phyloP scores from a whole-genome alignment of 768 basidiomycete species.

The Russula ochroleuca region DNA sequence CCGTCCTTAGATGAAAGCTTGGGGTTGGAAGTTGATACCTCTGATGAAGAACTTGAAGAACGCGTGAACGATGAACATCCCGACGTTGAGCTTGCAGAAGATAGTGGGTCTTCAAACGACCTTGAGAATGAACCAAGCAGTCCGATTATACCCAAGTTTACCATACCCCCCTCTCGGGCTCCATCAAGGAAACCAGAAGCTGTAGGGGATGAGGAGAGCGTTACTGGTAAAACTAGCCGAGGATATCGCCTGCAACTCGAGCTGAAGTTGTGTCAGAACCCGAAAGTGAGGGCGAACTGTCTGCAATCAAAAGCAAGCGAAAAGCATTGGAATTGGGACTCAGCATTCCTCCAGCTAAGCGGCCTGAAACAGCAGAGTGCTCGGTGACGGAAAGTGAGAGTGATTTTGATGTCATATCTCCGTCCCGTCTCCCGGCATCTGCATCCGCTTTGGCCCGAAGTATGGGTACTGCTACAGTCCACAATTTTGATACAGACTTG shows the following conservation, averaged over 20 bases:
- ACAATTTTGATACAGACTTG: not conserved
- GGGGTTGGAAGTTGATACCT: conserved; percentile 24
- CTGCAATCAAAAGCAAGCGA: conserved; percentile 11
- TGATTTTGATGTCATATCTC: conserved; percentile 1
- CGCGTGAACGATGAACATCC: conserved; percentile 24
- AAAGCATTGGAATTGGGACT: conserved; percentile 19
- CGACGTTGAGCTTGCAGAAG: conserved; percentile 16
- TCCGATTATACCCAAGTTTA: conserved; percentile 7
- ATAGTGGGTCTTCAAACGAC: conserved; percentile 10
- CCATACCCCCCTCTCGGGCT: not conserved
- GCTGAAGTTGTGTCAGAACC: conserved; percentile 30
- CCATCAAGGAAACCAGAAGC: not conserved
- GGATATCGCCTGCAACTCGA: not conserved
- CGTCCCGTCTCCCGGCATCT: not conserved
- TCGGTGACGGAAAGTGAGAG: conserved; percentile 25
- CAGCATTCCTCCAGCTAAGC: conserved; percentile 15
- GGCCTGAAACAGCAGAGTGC: conserved; percentile 4
- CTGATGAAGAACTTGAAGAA: conserved; percentile 29
- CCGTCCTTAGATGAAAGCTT: conserved; percentile 24
- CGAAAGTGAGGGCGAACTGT: conserved; percentile 29
- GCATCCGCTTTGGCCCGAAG: not conserved
- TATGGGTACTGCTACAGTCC: not conserved
- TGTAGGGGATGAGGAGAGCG: conserved; percentile 8
- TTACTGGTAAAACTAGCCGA: conserved; percentile 19
- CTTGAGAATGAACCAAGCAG: conserved; percentile 11